These are phyloP conservation scores for Stephanodiscus minutulus DNA, from an alignment of 108 stramenopile genomes.

Conservation along the genomic window DNA sequence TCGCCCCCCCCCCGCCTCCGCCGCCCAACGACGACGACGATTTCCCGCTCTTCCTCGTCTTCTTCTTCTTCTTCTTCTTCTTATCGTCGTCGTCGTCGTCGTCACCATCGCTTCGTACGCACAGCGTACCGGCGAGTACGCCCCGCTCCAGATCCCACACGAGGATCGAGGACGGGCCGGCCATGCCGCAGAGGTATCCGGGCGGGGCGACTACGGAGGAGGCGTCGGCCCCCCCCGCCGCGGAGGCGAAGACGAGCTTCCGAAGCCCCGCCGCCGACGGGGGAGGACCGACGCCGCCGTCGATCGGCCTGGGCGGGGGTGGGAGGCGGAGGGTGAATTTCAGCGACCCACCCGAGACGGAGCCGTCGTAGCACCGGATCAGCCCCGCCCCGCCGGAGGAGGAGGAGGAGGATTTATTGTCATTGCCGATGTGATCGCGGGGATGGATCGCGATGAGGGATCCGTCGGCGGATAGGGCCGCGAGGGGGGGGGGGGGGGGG, in stretches of 20 bases:
- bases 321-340: constrained; percentile 51
- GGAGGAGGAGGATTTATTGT: constrained; percentile 1
- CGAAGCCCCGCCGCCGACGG: constrained; percentile 5
- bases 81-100: neutral
- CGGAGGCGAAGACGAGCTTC: constrained; percentile 34
- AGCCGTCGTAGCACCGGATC: constrained; percentile 48
- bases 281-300: neutral
- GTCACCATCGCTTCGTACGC: constrained; percentile 6
- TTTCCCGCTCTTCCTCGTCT: constrained; percentile 13
- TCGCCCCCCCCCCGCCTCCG: constrained; percentile 2
- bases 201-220: too few relatives aligned
- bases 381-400: neutral
- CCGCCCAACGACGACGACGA: constrained; percentile 11
- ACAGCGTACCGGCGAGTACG: constrained; percentile 27
- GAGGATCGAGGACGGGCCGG: constrained; percentile 13
- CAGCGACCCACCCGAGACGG: constrained; percentile 32
- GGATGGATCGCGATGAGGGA: constrained; percentile 10
- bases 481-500: neutral
- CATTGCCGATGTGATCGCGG: neutral
- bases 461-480: constrained; percentile 9
- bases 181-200: constrained; percentile 18
- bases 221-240: neutral
- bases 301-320: neutral
- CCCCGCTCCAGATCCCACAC: constrained; percentile 46
- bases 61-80: constrained; percentile 16